Percentiles rank a stretch among this genome's conserved stretches.
phyloP scores from a whole-genome alignment of 192 early-diverging fungal genomes.

The Podila verticillata region DNA sequence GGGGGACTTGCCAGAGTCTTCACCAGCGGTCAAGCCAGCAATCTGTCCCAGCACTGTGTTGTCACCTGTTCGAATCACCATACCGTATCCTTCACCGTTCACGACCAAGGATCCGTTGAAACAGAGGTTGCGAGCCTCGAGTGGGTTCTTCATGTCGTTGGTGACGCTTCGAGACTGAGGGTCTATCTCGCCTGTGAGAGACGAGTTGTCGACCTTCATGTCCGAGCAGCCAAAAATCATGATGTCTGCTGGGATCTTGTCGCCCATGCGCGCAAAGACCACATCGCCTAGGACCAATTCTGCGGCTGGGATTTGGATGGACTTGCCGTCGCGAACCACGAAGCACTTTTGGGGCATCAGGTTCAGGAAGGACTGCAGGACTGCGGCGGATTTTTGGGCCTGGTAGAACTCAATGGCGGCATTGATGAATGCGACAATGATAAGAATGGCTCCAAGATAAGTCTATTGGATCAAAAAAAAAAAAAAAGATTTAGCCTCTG shows the following conservation, averaged over 20 bases:
- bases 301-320: conserved; percentile 69
- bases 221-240: conserved; percentile 82
- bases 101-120: conserved; percentile 91
- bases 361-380: conserved; percentile 93
- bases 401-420: conserved; percentile 94
- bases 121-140: conserved; percentile 91
- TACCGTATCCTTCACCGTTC: conserved; percentile 87
- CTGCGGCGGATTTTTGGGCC: conserved; percentile 86
- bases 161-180: conserved; percentile 81
- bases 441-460: conserved; percentile 92
- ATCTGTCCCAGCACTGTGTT: conserved; percentile 96
- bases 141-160: conserved; percentile 80
- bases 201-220: conserved; percentile 97
- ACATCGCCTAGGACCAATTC: conserved; percentile 89
- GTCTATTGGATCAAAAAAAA: conserved; percentile 54
- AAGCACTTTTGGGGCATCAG: conserved; percentile 89
- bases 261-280: conserved; percentile 88
- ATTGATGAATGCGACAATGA: conserved; percentile 90
- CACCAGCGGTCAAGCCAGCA: conserved; percentile 83
- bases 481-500: not conserved
- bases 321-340: conserved; percentile 77
- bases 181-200: conserved; percentile 93
- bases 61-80: conserved; percentile 94
- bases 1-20: conserved; percentile 80
- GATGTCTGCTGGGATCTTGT: conserved; percentile 95